Evolutionary conservation across 176 grass and related monocot species (phyloP), one percentile per base, ranked within the genome.

Genomic region (Alloteropsis semialata): DNA sequence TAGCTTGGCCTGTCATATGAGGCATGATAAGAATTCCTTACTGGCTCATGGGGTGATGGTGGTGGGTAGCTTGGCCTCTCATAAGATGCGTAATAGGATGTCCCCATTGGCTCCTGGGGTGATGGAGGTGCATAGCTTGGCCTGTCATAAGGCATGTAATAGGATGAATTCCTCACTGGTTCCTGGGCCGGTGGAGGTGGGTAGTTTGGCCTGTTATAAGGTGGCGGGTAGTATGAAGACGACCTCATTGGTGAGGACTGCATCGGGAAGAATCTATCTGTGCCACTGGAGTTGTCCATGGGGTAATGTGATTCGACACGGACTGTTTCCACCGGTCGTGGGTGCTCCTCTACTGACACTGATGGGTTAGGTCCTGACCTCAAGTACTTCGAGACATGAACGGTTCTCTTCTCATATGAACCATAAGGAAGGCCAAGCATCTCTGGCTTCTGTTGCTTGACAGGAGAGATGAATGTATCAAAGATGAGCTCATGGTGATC

Each of bases 311-410:
- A 99, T 56, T 99, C 89, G 0, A 96, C 79, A 65, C 89, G 79
- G 58, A 92, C 78, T 37, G 89, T 93, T 86, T 99, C 87, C 64
- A 82, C 69, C 0, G 84, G 82, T 24, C 81, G 81, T 79, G 87
- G 89, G 8, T 77, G 74, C 75, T 99, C 91, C 84, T 96, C 91
- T 30, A 99, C 89, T 42, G 91, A 92, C 36, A 96, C 88, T n/a
- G 96, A 93, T 81, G 91, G 75, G 77, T 76, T 93, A 38, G 83
- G 79, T 38, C 89, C 89, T 53, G 96, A 92, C 59, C 81, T 83
- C 73, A 99, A 51, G 76, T 96, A 96, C 77, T 73, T 96, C 3
- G 91, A 78, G 12, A 92, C 87, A 83, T 96, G 91, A 86, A 94
- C 46, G 50, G 76, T 92, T 25, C 80, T 91, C 71, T 88, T 92